These are phyloP conservation scores for Hyphopichia homilentoma DNA, from an alignment of 805 yeast species.

Conservation along the genomic window DNA sequence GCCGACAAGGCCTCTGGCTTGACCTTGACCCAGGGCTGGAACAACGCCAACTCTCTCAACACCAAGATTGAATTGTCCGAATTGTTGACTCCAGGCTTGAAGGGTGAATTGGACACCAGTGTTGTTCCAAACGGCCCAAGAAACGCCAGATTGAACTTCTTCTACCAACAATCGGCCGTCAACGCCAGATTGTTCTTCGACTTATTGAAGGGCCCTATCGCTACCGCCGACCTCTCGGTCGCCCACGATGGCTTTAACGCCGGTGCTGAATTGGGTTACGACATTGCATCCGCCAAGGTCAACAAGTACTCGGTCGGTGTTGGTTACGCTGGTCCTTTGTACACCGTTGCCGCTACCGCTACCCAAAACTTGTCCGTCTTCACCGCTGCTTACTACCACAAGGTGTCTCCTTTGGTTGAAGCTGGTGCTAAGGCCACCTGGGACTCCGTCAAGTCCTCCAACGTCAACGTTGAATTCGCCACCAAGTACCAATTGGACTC, in stretches of 20 bases:
- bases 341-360: slow-evolving; percentile 82
- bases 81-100: slow-evolving; percentile 91
- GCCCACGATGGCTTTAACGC: slow-evolving; percentile 96
- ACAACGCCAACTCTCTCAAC: slow-evolving; percentile 85
- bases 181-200: slow-evolving; percentile 94
- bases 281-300: slow-evolving; percentile 86
- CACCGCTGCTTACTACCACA: slow-evolving; percentile 97
- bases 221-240: slow-evolving; percentile 90
- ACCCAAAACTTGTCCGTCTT: slow-evolving; percentile 82
- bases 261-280: slow-evolving; percentile 97
- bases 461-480: slow-evolving; percentile 92
- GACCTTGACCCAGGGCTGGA: slow-evolving; percentile 96
- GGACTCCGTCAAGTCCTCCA: slow-evolving; percentile 79
- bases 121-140: slow-evolving; percentile 81
- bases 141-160: slow-evolving; percentile 85
- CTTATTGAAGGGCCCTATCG: slow-evolving; percentile 90
- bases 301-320: slow-evolving; percentile 91
- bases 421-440: slow-evolving; percentile 98
- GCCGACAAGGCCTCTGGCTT: slow-evolving; percentile 90
- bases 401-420: slow-evolving; percentile 85
- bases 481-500: slow-evolving; percentile 89
- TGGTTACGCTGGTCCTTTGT: slow-evolving; percentile 87
- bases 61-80: slow-evolving; percentile 92
- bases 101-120: slow-evolving; percentile 85
- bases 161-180: slow-evolving; percentile 88